Base-by-base conservation (phyloP, 805 yeast genomes). In the Sugiyamaella americana region DNA sequence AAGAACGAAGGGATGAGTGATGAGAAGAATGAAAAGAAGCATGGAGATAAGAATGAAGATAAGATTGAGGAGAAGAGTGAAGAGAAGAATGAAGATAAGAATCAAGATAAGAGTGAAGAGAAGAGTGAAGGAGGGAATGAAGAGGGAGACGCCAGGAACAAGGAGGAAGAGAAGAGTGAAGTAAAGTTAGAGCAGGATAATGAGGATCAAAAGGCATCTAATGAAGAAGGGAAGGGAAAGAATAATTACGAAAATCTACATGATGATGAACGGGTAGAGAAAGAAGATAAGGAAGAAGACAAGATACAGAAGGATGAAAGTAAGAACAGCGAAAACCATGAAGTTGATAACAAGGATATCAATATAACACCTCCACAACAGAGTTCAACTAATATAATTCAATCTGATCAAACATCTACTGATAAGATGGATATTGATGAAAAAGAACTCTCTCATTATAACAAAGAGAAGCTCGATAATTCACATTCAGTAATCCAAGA, bases 121-220 rank as follows among this genome's bases (percentile, higher is more conserved):
- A 51, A 42, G 20, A 49, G 41, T 24, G 65, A 64, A 56, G 65
- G 48, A 55, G 63, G 69, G 41, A 72, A 71, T 53, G 74, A 66
- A 57, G 71, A 67, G 62, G 73, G 67, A 58, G 57, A 53, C 36
- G 62, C 57, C 38, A 64, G 61, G 20, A 65, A 65, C 24, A 69
- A 54, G 51, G 66, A 50, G 41, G 43, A 40, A n/a, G 18, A 35
- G 6, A 40, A 35, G 26, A 24, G 5, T 26, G 36, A 40, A 16
- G 42, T 21, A 18, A 26, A 19, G 23, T 35, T 41, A 37, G 48
- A 26, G 19, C 40, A 42, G 37, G 65, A 64, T 57, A 63, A 44
- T 57, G 63, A 70, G 44, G 72, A 70, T 52, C 72, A 66, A 56
- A 71, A 67, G 62, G 73, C 67, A 58, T 57, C 53, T 37, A 63